Conservation (phyloP, 176 grass and related monocot genomes). For the Poa annua region DNA sequence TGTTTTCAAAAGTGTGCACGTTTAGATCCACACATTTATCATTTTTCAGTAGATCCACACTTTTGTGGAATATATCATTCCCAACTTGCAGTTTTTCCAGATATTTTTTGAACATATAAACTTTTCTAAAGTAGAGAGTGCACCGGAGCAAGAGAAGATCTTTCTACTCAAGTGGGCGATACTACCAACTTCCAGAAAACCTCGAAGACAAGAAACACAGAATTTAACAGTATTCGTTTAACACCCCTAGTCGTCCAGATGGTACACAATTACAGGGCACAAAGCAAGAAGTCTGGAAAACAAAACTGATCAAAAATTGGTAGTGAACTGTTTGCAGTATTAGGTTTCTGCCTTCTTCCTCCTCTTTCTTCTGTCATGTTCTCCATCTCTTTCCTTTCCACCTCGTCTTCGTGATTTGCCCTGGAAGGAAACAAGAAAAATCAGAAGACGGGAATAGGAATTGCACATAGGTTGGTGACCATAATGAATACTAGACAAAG, state of each 20-base stretch:
- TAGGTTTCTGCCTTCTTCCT: constrained; percentile 56
- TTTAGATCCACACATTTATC: too few species aligned
- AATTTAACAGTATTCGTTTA: neutral
- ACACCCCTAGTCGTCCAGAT: neutral
- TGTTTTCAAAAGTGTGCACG: neutral
- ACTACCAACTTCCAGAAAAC: too few species aligned
- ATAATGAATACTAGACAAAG: neutral
- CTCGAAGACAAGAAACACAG: too few species aligned
- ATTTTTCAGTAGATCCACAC: too few species aligned
- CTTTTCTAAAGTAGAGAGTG: neutral
- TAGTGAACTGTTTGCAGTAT: constrained; percentile 17
- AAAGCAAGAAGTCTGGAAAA: constrained; percentile 4
- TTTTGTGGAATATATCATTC: too few species aligned
- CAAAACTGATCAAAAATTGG: constrained; percentile 20
- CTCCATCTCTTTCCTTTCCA: constrained; percentile 47
- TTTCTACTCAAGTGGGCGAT: neutral
- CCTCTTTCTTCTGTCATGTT: constrained; percentile 53
- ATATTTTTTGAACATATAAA: neutral
- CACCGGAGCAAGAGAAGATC: neutral
- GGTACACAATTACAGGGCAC: neutral
- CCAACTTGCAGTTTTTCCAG: too few species aligned
- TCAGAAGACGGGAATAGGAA: constrained; percentile 28
- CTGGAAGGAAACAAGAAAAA: constrained; percentile 55
- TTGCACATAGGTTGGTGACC: neutral
- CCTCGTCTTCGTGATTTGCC: constrained; percentile 50